Conservation (phyloP, 345 rosid genomes). For the Citrus sinensis region DVS_A1.0 CM039167.1:4557001-4557500, state of each 20-base stretch:
- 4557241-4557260: neutral
- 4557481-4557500: neutral
- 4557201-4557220: neutral
- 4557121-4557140: slow-evolving; percentile 1
- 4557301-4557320: slow-evolving; percentile 10
- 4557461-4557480: neutral
- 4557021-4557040: slow-evolving; percentile 34
- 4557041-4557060: slow-evolving; percentile 83
- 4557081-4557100: slow-evolving; percentile 57
- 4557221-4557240: neutral
- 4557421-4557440: neutral
- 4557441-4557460: neutral
- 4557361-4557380: neutral
- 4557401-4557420: neutral
- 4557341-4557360: neutral
- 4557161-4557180: neutral
- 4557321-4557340: neutral
- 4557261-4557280: no score
- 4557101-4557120: slow-evolving; percentile 43
- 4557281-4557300: slow-evolving; percentile 23
- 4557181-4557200: neutral
- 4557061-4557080: slow-evolving; percentile 78
- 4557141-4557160: neutral
- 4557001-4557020: neutral
- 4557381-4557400: slow-evolving; percentile 12